Evolutionary conservation across 257 asterid genomes (phyloP).

Genomic region (Apocynum venetum): DNA sequence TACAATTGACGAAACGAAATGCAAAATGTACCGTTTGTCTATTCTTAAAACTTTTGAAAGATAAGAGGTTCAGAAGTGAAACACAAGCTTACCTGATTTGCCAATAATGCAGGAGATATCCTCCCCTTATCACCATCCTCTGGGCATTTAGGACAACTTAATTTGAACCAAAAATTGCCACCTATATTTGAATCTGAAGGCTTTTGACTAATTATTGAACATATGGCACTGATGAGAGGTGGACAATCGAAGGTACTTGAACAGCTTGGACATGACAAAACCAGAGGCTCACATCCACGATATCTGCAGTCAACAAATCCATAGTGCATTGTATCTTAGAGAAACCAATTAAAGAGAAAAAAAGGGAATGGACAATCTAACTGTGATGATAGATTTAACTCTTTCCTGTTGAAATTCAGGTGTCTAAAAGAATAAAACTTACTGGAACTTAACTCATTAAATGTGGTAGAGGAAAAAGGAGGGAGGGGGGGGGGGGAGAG

Average conservation of each 20-base stretch:
- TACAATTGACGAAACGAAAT: not conserved
- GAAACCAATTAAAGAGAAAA: not conserved
- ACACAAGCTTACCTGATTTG: conserved; percentile 65
- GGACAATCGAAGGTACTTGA: conserved; percentile 58
- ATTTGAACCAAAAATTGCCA: conserved; percentile 62
- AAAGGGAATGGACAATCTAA: not conserved
- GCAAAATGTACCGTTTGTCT: not conserved
- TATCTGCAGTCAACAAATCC: conserved; percentile 49
- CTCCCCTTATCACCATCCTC: conserved; percentile 61
- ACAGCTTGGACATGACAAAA: conserved; percentile 87
- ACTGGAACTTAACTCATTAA: not conserved
- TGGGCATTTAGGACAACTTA: conserved; percentile 84
- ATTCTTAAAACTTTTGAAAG: not conserved
- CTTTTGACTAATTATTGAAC: conserved; percentile 46
- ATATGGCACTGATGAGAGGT: conserved; percentile 59
- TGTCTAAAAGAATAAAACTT: not conserved
- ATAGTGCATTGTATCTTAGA: not conserved
- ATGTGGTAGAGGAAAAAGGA: not conserved
- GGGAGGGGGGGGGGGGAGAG: not conserved
- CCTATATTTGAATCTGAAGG: conserved; percentile 36
- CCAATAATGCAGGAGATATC: conserved; percentile 60
- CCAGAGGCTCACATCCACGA: conserved; percentile 75
- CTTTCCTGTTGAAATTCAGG: not conserved
- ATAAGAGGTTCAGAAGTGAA: conserved; percentile 4
- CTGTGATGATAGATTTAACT: not conserved